Percentiles rank a stretch among this genome's conserved stretches.
phyloP scores from a whole-genome alignment of 345 rosid genomes.

The Euphorbia peplus region DNA sequence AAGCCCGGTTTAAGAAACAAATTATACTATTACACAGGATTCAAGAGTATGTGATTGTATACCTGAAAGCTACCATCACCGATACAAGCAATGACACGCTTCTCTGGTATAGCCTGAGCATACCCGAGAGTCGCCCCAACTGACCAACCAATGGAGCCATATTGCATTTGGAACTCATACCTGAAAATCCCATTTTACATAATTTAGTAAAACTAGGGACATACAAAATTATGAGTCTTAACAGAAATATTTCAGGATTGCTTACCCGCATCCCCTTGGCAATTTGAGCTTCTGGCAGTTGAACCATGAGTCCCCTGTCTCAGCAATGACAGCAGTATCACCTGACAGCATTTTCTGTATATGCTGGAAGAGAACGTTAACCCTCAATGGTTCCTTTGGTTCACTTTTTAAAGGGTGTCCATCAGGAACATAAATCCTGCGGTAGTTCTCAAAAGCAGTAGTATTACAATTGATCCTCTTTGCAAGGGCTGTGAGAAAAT shows the following conservation, averaged over 20 bases:
- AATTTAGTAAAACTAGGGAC: not conserved
- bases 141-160: constrained; percentile 89
- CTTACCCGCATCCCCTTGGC: constrained; percentile 74
- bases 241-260: not conserved
- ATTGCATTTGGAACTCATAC: constrained; percentile 88
- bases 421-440: constrained; percentile 64
- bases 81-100: constrained; percentile 73
- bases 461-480: constrained; percentile 50
- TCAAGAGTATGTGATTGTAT: not conserved
- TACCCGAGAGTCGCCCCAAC: constrained; percentile 84
- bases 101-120: constrained; percentile 69
- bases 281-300: constrained; percentile 79
- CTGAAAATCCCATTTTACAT: constrained; percentile 28
- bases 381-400: constrained; percentile 66
- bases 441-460: constrained; percentile 69
- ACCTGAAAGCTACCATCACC: constrained; percentile 95
- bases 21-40: too few relatives aligned
- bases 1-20: not conserved
- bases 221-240: not conserved
- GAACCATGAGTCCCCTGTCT: constrained; percentile 89
- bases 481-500: constrained; percentile 55
- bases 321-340: constrained; percentile 74
- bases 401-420: constrained; percentile 50
- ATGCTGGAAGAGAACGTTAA: constrained; percentile 67
- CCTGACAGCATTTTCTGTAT: constrained; percentile 67